phyloP scores from a whole-genome alignment of 2,329 filamentous ascomycete species.

The Aspergillus udagawae region DNA sequence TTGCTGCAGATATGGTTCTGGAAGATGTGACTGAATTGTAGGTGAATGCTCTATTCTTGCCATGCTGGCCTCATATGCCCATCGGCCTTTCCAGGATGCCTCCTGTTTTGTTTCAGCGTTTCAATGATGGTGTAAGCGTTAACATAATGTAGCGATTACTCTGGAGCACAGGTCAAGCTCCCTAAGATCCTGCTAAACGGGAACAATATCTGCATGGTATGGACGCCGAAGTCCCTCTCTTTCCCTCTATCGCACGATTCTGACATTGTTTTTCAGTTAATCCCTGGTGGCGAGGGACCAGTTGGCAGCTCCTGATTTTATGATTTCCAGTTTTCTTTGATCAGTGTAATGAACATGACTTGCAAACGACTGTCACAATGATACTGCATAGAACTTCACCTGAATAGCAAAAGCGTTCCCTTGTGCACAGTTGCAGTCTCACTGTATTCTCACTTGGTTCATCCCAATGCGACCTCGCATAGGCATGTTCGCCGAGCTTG shows the following conservation, averaged over 20 bases:
- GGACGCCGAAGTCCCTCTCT: slow-evolving; percentile 14
- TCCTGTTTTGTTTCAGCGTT: not conserved
- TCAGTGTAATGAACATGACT: slow-evolving; percentile 10
- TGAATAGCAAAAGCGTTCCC: slow-evolving; percentile 4
- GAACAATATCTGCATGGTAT: slow-evolving; percentile 99
- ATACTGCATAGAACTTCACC: slow-evolving; percentile 15
- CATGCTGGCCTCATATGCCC: not conserved
- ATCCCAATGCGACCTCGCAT: not conserved
- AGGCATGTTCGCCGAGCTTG: not conserved
- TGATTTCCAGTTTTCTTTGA: slow-evolving; percentile 10
- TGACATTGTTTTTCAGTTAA: slow-evolving; percentile 52
- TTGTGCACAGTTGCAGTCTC: not conserved
- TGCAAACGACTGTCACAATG: slow-evolving; percentile 12
- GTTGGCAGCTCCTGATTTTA: slow-evolving; percentile 28
- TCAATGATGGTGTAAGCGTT: slow-evolving; percentile 7
- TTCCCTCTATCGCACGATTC: not conserved
- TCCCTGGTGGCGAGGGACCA: slow-evolving; percentile 73
- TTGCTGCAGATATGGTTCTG: slow-evolving; percentile 80
- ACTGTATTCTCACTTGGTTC: not conserved
- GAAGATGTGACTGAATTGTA: slow-evolving; percentile 97
- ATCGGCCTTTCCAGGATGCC: not conserved
- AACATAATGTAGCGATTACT: slow-evolving; percentile 68
- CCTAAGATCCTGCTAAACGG: slow-evolving; percentile 94
- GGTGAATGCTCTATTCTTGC: slow-evolving; percentile 26
- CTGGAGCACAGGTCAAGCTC: slow-evolving; percentile 80